Percentiles rank a stretch among this genome's conserved stretches.
These are phyloP conservation scores for Dictyostelium brefeldianum DNA, from an alignment of 78 protist genomes.

Conservation along the genomic window DNA sequence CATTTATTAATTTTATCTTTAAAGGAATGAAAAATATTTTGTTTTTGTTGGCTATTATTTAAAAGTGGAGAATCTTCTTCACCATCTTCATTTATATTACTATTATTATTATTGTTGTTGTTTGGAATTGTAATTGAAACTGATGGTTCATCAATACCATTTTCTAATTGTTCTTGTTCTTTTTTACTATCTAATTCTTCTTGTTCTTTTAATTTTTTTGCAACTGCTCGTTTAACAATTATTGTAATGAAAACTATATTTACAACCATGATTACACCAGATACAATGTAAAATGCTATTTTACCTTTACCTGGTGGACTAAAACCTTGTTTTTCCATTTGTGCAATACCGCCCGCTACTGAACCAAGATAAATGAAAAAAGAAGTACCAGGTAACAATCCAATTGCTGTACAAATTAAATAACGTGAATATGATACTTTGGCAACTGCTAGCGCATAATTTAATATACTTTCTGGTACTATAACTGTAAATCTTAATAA, in stretches of 20 bases:
- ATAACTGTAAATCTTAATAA: conserved; percentile 54
- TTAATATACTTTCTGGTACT: conserved; percentile 51
- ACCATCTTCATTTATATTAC: background rate
- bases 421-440: conserved; percentile 51
- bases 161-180: background rate
- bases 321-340: conserved; percentile 1
- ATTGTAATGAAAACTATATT: conserved; percentile 28
- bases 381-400: conserved; percentile 66
- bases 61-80: background rate
- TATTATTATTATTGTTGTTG: background rate
- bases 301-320: background rate
- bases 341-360: background rate
- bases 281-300: conserved; percentile 24
- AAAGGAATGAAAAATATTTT: no score
- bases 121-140: background rate
- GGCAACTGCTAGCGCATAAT: conserved; percentile 67
- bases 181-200: background rate
- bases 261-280: conserved; percentile 45
- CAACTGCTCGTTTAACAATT: conserved; percentile 55
- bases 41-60: no score
- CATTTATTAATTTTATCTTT: no score
- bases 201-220: conserved; percentile 27
- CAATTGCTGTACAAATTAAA: conserved; percentile 55
- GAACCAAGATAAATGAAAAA: conserved; percentile 61
- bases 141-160: background rate